phyloP scores from a whole-genome alignment of 129 eudicot species.

The Solidago caesia region DNA sequence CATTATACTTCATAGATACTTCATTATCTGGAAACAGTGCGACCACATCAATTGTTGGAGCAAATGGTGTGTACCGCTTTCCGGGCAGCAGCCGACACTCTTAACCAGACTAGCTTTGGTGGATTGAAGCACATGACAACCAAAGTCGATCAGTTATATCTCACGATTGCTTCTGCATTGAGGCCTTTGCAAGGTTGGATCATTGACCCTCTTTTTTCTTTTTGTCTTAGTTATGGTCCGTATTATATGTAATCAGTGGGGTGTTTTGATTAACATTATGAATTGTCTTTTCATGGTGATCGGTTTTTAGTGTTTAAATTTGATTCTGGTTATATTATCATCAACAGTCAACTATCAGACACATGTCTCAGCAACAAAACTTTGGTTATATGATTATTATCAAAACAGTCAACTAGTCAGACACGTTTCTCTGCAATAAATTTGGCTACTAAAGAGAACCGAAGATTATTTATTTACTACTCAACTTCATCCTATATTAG shows the following conservation, averaged over 20 bases:
- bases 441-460: too few relatives aligned
- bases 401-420: too few relatives aligned
- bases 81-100: slow-evolving; percentile 80
- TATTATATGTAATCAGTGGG: slow-evolving; percentile 15
- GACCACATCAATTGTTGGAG: slow-evolving; percentile 75
- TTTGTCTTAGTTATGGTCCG: background rate
- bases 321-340: background rate
- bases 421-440: too few relatives aligned
- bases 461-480: background rate
- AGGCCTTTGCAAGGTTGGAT: slow-evolving; percentile 67
- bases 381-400: background rate
- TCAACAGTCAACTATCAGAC: background rate
- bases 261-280: slow-evolving; percentile 1
- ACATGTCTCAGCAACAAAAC: background rate
- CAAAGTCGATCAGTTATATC: slow-evolving; percentile 67
- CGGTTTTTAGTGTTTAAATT: background rate
- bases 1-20: slow-evolving; percentile 49
- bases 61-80: slow-evolving; percentile 94
- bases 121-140: slow-evolving; percentile 61
- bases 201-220: background rate
- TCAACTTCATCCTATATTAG: background rate
- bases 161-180: slow-evolving; percentile 58
- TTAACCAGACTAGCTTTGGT: slow-evolving; percentile 69
- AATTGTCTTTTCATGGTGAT: background rate
- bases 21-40: slow-evolving; percentile 87